A percentile compares a stretch with the other conserved stretches of the same genome.
Evolutionary conservation across 2,329 filamentous ascomycete genomes (phyloP).

Genomic region (Calonectria hongkongensis): DNA sequence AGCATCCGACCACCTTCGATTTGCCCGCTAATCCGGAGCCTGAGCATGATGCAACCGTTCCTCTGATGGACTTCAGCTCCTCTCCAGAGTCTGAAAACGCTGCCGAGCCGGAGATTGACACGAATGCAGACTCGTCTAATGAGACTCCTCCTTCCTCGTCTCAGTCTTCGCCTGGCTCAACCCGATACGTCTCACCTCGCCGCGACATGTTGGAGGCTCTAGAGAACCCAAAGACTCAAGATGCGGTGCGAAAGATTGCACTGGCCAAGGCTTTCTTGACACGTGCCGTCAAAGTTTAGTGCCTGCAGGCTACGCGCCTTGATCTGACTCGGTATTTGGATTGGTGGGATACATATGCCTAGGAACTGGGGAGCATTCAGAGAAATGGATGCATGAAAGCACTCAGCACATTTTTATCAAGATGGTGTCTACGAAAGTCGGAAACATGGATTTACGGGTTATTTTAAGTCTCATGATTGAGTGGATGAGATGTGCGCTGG

Average conservation of each 20-base stretch:
- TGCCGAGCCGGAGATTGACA: not conserved
- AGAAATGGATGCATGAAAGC: too few species aligned
- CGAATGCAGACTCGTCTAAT: not conserved
- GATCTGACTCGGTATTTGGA: not conserved
- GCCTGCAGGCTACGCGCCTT: not conserved
- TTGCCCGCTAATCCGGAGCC: not conserved
- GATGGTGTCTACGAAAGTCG: too few species aligned
- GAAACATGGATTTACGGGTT: not conserved
- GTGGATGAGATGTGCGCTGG: not conserved
- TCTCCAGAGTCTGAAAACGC: not conserved
- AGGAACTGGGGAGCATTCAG: not conserved
- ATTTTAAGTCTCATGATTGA: not conserved
- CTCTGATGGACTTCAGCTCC: not conserved
- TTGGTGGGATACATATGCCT: not conserved
- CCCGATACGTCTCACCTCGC: not conserved
- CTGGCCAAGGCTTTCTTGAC: slow-evolving; percentile 21
- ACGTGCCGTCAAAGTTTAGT: not conserved
- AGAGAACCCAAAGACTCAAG: slow-evolving; percentile 17
- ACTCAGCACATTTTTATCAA: not conserved
- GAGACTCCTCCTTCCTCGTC: not conserved
- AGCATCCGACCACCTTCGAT: not conserved
- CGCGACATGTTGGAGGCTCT: slow-evolving; percentile 1
- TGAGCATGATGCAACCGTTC: not conserved
- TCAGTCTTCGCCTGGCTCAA: not conserved
- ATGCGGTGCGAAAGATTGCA: slow-evolving; percentile 13